A percentile compares a stretch with the other conserved stretches of the same genome.
These are phyloP conservation scores for Bacterosira constricta DNA, from an alignment of 108 stramenopile species.

Conservation along the genomic window DNA sequence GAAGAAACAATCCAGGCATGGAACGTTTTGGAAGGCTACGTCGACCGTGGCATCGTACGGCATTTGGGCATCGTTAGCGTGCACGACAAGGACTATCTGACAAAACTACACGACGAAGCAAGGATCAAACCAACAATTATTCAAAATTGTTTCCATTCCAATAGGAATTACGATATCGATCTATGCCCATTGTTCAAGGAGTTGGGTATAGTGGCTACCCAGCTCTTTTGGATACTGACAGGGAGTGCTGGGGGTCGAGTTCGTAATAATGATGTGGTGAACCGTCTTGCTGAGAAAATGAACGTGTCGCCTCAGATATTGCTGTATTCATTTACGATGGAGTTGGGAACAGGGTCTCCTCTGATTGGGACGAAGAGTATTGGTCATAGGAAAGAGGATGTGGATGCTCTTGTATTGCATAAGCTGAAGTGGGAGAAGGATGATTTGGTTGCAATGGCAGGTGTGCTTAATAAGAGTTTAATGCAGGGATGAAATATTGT, in stretches of 20 bases:
- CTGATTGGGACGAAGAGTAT: constrained; percentile 25
- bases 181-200: constrained; percentile 23
- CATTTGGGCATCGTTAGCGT: constrained; percentile 46
- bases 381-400: constrained; percentile 33
- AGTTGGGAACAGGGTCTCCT: constrained; percentile 27
- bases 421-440: constrained; percentile 11
- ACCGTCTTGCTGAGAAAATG: constrained; percentile 17
- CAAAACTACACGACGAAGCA: constrained; percentile 21
- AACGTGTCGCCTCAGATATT: constrained; percentile 29
- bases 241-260: constrained; percentile 36
- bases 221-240: constrained; percentile 42
- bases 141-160: constrained; percentile 53
- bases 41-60: constrained; percentile 36
- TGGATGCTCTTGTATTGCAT: constrained; percentile 18
- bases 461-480: constrained; percentile 19
- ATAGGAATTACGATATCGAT: constrained; percentile 39
- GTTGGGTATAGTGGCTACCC: constrained; percentile 13
- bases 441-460: constrained; percentile 25
- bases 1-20: constrained; percentile 42
- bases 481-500: neutral
- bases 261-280: constrained; percentile 17
- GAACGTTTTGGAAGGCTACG: constrained; percentile 45
- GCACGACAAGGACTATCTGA: constrained; percentile 39
- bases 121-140: constrained; percentile 45
- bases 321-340: constrained; percentile 32